Conservation (phyloP, 257 asterid genomes). For the Penstemon newberryi region DNA sequence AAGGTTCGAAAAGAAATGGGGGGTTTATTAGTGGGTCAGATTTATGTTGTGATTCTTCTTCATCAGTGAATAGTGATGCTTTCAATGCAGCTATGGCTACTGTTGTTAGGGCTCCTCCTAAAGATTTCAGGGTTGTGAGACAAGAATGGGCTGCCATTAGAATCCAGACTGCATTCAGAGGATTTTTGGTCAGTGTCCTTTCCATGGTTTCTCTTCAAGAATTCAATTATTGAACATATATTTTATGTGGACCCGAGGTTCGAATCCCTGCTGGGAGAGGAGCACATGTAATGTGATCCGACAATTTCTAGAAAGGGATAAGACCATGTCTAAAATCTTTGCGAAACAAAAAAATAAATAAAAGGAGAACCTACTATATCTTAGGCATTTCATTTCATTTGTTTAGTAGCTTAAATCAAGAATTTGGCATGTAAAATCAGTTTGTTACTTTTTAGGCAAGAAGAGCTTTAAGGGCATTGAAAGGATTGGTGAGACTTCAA, state of each 20-base stretch:
- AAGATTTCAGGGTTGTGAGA: constrained; percentile 74
- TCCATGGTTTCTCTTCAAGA: neutral
- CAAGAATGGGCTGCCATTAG: constrained; percentile 96
- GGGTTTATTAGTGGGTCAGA: constrained; percentile 41
- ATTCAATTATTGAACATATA: too few species aligned
- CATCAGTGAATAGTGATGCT: constrained; percentile 60
- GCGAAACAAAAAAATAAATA: too few species aligned
- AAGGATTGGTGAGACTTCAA: constrained; percentile 92
- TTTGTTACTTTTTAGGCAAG: constrained; percentile 58
- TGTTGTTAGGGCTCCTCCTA: constrained; percentile 89
- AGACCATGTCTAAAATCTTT: too few species aligned
- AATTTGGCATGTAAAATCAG: neutral
- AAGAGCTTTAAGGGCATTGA: constrained; percentile 87
- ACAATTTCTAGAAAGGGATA: too few species aligned
- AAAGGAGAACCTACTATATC: too few species aligned
- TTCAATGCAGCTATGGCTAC: constrained; percentile 79
- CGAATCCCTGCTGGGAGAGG: too few species aligned
- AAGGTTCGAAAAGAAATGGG: constrained; percentile 47
- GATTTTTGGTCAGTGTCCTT: constrained; percentile 59
- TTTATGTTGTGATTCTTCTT: constrained; percentile 53
- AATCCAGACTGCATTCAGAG: constrained; percentile 90
- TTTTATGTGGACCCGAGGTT: too few species aligned
- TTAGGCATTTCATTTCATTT: too few species aligned
- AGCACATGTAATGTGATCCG: too few species aligned
- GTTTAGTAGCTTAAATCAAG: too few species aligned